Percentiles rank a stretch among this genome's conserved stretches.
These are phyloP conservation scores for Claviceps digitariae DNA, from an alignment of 2,329 filamentous ascomycete genomes.

Conservation along the genomic window DNA sequence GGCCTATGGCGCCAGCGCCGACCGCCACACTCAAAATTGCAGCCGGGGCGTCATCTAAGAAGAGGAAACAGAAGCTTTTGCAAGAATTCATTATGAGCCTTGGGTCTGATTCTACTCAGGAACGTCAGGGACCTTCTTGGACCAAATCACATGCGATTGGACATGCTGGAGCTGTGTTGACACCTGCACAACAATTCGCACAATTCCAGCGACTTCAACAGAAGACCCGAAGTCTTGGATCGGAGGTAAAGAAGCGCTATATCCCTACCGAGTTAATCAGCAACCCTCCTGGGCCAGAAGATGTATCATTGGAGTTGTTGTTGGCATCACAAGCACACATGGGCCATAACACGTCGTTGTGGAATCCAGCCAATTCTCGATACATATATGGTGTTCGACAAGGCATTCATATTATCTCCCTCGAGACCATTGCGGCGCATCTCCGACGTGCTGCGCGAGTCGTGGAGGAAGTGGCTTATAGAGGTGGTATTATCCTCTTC, in stretches of 20 bases:
- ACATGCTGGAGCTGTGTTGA: conserved; percentile 22
- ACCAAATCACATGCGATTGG: conserved; percentile 18
- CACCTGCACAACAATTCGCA: conserved; percentile 25
- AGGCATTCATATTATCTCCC: conserved; percentile 82
- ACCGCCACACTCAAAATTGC: conserved; percentile 9
- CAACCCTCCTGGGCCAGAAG: conserved; percentile 61
- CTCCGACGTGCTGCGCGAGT: conserved; percentile 87
- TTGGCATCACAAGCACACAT: conserved; percentile 80
- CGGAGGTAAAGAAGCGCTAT: conserved; percentile 42
- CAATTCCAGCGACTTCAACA: conserved; percentile 25
- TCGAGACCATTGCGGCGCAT: conserved; percentile 79
- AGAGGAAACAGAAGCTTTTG: conserved; percentile 22
- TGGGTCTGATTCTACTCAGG: conserved; percentile 20
- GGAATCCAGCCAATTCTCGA: conserved; percentile 87
- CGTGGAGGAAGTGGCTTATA: conserved; percentile 71
- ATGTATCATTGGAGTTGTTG: conserved; percentile 81
- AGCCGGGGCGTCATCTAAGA: conserved; percentile 12
- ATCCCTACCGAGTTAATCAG: conserved; percentile 50
- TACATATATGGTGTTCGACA: conserved; percentile 89
- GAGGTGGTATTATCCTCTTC: conserved; percentile 78
- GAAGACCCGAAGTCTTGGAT: conserved; percentile 34
- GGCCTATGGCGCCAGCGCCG: conserved; percentile 12
- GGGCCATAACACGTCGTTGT: conserved; percentile 78
- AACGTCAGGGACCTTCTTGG: conserved; percentile 21
- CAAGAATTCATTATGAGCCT: conserved; percentile 22